Conservation (phyloP, 805 yeast genomes). For the Yarrowia deformans region DNA sequence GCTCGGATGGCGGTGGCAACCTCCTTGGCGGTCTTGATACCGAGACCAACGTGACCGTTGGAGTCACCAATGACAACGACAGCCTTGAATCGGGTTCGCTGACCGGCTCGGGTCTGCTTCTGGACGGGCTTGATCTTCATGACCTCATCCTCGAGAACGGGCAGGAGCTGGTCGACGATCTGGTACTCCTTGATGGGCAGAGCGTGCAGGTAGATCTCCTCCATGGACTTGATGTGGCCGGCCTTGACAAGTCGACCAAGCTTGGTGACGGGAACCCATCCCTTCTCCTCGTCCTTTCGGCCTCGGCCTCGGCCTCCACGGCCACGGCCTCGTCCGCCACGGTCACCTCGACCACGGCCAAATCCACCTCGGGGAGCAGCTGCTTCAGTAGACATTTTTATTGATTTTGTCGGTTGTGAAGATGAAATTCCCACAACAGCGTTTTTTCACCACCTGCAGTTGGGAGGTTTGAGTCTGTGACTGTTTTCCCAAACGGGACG, state of each 20-base stretch:
- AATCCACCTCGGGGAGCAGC: conserved; percentile 51
- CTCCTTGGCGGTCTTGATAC: conserved; percentile 99
- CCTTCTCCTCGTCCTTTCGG: conserved; percentile 93
- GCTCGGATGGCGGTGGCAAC: conserved; percentile 99
- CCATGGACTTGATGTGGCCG: conserved; percentile 94
- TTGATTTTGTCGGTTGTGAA: conserved; percentile 32
- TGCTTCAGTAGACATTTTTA: conserved; percentile 40
- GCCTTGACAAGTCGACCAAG: conserved; percentile 99
- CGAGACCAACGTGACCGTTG: conserved; percentile 99
- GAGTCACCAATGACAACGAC: conserved; percentile 99
- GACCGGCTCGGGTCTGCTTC: conserved; percentile 99
- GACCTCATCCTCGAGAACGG: conserved; percentile 96
- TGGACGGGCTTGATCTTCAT: conserved; percentile 99
- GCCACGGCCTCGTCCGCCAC: conserved; percentile 55
- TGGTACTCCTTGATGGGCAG: conserved; percentile 99
- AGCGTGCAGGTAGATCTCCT: conserved; percentile 99
- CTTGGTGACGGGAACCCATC: conserved; percentile 99
- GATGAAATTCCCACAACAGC: not conserved
- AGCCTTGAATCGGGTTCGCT: conserved; percentile 99
- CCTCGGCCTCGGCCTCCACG: conserved; percentile 75
- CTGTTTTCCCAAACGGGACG: conserved; percentile 20
- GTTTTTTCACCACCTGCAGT: conserved; percentile 13
- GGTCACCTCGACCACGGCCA: conserved; percentile 53
- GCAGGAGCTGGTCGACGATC: conserved; percentile 95
- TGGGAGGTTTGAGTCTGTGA: conserved; percentile 30